Evolutionary conservation across 1,284 basidiomycete species (phyloP), one percentile per base, ranked within the genome.

Genomic region (Gomphus sp.): DNA sequence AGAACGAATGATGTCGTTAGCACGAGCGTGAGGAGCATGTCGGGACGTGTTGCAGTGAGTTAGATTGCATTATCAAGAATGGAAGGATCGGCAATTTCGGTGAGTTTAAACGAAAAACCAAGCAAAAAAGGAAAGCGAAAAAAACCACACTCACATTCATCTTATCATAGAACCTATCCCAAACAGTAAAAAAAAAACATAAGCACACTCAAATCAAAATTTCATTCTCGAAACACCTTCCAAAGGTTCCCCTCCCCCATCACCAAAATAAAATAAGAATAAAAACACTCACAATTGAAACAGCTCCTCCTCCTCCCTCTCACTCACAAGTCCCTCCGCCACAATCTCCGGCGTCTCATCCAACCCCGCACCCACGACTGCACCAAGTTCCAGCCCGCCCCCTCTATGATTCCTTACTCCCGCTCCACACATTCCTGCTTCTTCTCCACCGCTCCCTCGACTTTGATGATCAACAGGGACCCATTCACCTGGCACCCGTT

Each of bases 261-360:
- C 22, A 22, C 22, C 22, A 22, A 22, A 22, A 22, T 22, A 22
- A 52, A 43, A 28, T 39, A 44, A 31, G 0, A 51, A 16, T 41
- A 31, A 33, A 52, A 48, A 18, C 36, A 66, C 80, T 62, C 66
- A 81, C 80, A 86, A 76, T 36, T 73, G 66, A 65, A 87, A 87
- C 8, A 87, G 71, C 50, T 80, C 75, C 37, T 73, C 66, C n/a
- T 84, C 80, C 58, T 86, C 83, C 53, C 76, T 72, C n/a, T 79
- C 79, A 62, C 76, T 74, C 22, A 83, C 66, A 1, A 68, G 66
- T 54, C 78, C 79, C 53, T 61, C 72, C 74, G 48, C 80, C 71
- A 51, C 82, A 74, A 60, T 73, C 71, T 49, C 78, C 75, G 28
- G 62, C 36, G 34, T 7, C 18, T 39, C 54, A 28, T 36, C 52